Evolutionary conservation across 169 alveolate species (phyloP).

Genomic region (Theileria equi): DNA sequence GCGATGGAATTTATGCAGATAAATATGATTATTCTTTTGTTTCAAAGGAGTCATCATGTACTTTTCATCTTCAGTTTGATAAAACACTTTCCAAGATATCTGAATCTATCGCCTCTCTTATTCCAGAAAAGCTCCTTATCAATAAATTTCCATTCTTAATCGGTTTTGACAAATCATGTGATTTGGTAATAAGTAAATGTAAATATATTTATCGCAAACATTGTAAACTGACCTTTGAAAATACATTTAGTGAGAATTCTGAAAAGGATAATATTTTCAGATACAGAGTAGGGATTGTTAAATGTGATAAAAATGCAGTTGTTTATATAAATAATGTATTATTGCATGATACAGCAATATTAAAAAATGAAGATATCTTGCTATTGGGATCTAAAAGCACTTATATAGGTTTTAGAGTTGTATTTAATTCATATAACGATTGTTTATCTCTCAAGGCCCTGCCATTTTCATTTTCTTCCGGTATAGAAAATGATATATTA

Average conservation of each 20-base stretch:
- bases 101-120: no score
- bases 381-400: slow-evolving; percentile 15
- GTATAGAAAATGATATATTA: background rate
- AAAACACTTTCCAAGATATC: no score
- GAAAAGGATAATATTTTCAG: background rate
- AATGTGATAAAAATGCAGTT: slow-evolving; percentile 9
- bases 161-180: slow-evolving; percentile 48
- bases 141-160: slow-evolving; percentile 38
- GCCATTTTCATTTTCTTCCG: background rate
- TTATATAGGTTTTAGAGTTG: slow-evolving; percentile 11
- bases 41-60: no score
- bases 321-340: slow-evolving; percentile 21
- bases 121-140: slow-evolving; percentile 17
- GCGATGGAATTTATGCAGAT: no score
- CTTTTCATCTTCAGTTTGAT: no score
- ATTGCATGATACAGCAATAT: background rate
- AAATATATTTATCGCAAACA: slow-evolving; percentile 10
- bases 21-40: no score
- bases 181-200: slow-evolving; percentile 9
- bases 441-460: background rate
- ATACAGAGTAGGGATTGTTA: slow-evolving; percentile 18
- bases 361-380: slow-evolving; percentile 28
- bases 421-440: slow-evolving; percentile 8
- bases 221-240: slow-evolving; percentile 10
- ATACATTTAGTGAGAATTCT: background rate